These are phyloP conservation scores for Diospyros kaki DNA, from an alignment of 148 eudicot species.

Conservation along the genomic window DNA sequence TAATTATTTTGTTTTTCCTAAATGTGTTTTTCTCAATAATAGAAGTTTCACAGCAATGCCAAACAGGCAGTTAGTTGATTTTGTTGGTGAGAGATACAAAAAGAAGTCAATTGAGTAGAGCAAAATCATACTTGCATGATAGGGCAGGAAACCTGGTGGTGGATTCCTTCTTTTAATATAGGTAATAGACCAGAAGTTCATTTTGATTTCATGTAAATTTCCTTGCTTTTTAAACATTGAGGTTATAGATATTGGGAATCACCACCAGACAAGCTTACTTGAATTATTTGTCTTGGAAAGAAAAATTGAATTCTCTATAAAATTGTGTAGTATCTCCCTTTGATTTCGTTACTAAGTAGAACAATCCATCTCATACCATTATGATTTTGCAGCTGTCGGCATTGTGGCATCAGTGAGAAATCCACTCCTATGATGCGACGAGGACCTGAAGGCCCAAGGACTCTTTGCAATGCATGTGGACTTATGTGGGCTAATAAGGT, in stretches of 20 bases:
- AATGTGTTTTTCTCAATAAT: too few relatives aligned
- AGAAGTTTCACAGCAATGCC: too few relatives aligned
- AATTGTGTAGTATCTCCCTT: not conserved
- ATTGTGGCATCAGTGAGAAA: conserved; percentile 70
- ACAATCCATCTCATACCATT: too few relatives aligned
- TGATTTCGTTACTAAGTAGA: not conserved
- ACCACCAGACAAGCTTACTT: not conserved
- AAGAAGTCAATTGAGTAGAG: too few relatives aligned
- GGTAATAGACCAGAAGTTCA: too few relatives aligned
- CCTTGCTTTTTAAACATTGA: not conserved
- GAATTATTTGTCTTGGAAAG: not conserved
- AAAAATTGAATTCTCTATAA: not conserved
- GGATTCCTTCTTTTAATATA: too few relatives aligned
- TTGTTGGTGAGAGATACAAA: too few relatives aligned
- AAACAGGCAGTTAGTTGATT: too few relatives aligned
- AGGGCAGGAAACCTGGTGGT: too few relatives aligned
- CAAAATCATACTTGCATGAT: too few relatives aligned
- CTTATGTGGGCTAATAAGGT: conserved; percentile 95
- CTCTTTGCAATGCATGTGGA: conserved; percentile 88
- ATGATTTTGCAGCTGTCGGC: conserved; percentile 47
- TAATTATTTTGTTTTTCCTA: too few relatives aligned
- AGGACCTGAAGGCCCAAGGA: conserved; percentile 84
- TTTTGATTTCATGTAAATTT: not conserved
- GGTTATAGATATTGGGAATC: not conserved
- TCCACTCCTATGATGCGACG: conserved; percentile 84